Conservation (phyloP, 2,329 filamentous ascomycete species). For the Sporothrix brasiliensis region DNA sequence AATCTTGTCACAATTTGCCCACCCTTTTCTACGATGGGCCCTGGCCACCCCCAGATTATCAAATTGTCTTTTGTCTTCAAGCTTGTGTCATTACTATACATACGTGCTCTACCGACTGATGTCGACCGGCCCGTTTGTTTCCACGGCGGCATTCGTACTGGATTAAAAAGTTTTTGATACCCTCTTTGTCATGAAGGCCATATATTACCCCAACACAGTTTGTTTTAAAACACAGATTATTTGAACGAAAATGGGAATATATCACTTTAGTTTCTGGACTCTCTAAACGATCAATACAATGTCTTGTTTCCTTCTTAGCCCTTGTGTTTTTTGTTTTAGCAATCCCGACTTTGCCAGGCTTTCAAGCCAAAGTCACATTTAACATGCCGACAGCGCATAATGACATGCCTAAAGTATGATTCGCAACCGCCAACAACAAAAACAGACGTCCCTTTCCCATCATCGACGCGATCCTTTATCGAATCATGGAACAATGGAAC, state of each 20-base stretch:
- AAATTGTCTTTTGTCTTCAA: conserved; percentile 10
- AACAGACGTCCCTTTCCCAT: neutral
- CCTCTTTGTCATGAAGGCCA: conserved; percentile 3
- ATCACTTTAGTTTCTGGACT: neutral
- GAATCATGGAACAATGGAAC: conserved; percentile 19
- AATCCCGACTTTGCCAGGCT: neutral
- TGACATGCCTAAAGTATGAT: neutral
- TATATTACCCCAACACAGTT: neutral
- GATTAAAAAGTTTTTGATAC: conserved; percentile 22
- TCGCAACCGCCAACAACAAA: neutral
- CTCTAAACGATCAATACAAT: neutral
- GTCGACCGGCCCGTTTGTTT: conserved; percentile 2
- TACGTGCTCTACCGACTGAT: neutral
- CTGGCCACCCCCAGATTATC: neutral
- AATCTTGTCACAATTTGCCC: conserved; percentile 21
- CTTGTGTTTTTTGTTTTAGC: neutral
- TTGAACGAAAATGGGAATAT: neutral
- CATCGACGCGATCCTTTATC: neutral
- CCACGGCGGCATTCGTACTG: conserved; percentile 18
- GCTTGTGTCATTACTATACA: conserved; percentile 12
- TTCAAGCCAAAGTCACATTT: neutral
- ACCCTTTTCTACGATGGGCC: neutral
- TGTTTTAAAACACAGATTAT: conserved; percentile 4
- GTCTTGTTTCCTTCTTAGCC: neutral
- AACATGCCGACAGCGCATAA: neutral